Evolutionary conservation across 306 rosid species (phyloP), one percentile per base, ranked within the genome.

Genomic region (Castanea crenata): DNA sequence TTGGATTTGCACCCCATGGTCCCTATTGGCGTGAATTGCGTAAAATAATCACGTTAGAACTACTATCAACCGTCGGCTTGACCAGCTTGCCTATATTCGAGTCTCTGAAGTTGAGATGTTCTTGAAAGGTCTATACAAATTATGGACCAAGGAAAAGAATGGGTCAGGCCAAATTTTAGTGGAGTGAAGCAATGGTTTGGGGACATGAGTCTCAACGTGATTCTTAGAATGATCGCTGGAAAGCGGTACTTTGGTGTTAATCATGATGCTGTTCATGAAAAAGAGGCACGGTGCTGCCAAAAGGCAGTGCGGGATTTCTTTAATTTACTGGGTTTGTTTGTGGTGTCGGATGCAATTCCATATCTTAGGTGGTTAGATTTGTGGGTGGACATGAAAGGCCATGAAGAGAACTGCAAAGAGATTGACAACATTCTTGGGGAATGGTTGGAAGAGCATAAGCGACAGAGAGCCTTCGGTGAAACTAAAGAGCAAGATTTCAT

Each of bases 371-470:
- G 87, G 86, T 8, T 87, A 51, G 93, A 90, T 78, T 54, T 86
- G 18, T 86, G 18, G 93, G 87, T 5, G 93, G 93, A 6, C 70
- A 87, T 27, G 74, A 73, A 32, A 82, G 79, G 77, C 69, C 1
- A 87, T 85, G 82, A 86, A 65, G 54, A 81, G 71, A 12, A 35
- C 70, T 1, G 85, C 57, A 1, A 34, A 0, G 91, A 90, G 15
- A 55, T 87, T 71, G 92, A 88, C 31, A 21, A 3, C 12, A 5
- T 82, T 4, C 6, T 77, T 19, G 29, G 64, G 80, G 61, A 34
- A 2, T 90, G 90, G 93, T 63, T 83, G 2, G 86, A 84, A 38
- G 90, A 91, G 69, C 92, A 89, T 63, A 79, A 85, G 35, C 29
- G 2, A 3, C 74, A 38, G 4, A 74, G 69, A 56, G n/a, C 13